Evolutionary conservation across 176 grass and related monocot genomes (phyloP).

Genomic region (Pontederia paniculata): DNA sequence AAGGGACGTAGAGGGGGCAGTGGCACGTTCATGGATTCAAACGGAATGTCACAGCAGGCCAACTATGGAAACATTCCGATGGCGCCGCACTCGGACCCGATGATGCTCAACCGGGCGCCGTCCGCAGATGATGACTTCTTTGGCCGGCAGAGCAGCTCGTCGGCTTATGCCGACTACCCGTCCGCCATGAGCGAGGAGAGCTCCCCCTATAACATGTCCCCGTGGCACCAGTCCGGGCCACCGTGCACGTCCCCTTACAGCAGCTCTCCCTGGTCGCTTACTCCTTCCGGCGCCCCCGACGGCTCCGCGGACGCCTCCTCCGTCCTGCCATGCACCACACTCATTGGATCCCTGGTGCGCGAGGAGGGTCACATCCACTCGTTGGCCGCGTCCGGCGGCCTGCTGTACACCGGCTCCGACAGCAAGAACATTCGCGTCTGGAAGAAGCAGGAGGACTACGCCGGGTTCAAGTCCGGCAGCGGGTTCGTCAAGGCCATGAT

Average conservation of each 20-base stretch:
- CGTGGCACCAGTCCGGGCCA: neutral
- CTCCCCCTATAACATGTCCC: conserved; percentile 8
- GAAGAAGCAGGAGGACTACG: conserved; percentile 90
- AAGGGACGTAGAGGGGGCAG: no score
- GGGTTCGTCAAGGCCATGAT: conserved; percentile 94
- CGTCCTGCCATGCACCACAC: neutral
- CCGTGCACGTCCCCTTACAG: neutral
- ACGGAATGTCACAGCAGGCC: neutral
- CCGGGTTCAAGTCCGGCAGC: conserved; percentile 91
- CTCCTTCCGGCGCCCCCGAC: neutral
- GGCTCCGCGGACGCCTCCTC: neutral
- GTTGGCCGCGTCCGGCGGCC: neutral
- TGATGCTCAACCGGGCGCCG: neutral
- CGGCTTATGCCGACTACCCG: conserved; percentile 1
- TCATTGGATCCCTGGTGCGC: conserved; percentile 3
- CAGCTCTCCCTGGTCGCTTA: neutral
- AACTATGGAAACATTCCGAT: neutral
- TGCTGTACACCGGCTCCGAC: conserved; percentile 87
- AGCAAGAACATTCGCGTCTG: conserved; percentile 99
- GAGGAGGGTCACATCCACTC: conserved; percentile 15
- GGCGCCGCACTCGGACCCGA: neutral
- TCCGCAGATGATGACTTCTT: neutral
- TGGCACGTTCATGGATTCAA: no score
- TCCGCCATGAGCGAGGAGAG: neutral
- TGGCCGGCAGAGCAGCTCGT: neutral